Evolutionary conservation across 2,329 filamentous ascomycete genomes (phyloP), one percentile per base, ranked within the genome.

Genomic region (Teratosphaeria epicoccoides): DNA sequence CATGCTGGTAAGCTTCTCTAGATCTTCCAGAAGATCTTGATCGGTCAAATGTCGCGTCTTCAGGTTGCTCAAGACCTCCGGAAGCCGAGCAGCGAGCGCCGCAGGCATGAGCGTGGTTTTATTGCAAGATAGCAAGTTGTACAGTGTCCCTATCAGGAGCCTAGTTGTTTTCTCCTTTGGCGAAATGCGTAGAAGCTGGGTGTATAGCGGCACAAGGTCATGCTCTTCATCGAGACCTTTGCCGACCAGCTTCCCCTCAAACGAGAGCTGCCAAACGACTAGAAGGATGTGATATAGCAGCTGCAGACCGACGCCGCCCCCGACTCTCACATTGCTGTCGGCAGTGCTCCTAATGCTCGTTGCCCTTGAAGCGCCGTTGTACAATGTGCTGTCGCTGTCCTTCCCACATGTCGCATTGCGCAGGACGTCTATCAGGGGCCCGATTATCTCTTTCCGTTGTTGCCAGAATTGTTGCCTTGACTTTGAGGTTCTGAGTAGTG

Each of bases 101-200:
- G 85, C 84, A 6, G 91, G 90, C 51, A 97, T 83, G 45, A 85
- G 74, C 22, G 73, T 77, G 28, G 68, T 84, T 71, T 67, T 86
- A 78, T 78, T 86, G 74, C 72, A 80, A 70, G 76, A 88, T 33
- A 96, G 81, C 44, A 98, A 82, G 71, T 95, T 97, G 67, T 85
- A 80, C 40, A 98, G 79, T 6, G 91, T 96, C 9, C 89, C 89
- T 44, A 97, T 78, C 45, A 96, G 81, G 50, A 98, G 79, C 25
- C 93, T 84, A 0, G 91, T 97, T 1, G 91, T 97, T 77, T 98
- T 98, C 69, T 97, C 93, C 70, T 98, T 98, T 44, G 91, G 90
- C 2, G 93, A 97, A 43, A 95, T 76, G 50, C 89, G 85, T 51
- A 98, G 77, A 33, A 98, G 83, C 59, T 94, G 87, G n/a, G 87